phyloP scores from a whole-genome alignment of 495 filamentous ascomycete genomes.

The Podospora pseudopauciseta region DNA sequence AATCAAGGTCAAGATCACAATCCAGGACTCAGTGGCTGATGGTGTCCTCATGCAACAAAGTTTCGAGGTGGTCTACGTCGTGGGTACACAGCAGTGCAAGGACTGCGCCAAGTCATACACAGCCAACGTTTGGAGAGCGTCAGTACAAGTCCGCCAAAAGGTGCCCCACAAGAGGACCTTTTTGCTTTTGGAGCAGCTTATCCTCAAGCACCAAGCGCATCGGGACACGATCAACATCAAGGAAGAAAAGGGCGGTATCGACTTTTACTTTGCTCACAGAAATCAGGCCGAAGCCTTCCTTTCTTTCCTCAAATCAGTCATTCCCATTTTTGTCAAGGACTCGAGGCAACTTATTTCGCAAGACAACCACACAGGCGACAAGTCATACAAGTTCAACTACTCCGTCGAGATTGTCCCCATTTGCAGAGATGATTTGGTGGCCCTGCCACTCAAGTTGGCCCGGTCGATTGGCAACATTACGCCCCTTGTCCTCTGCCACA shows the following conservation, averaged over 20 bases:
- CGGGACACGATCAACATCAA: constrained; percentile 95
- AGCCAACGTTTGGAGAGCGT: constrained; percentile 63
- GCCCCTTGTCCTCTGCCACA: constrained; percentile 64
- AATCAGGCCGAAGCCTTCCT: constrained; percentile 93
- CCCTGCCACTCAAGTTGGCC: constrained; percentile 84
- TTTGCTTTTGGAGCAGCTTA: constrained; percentile 91
- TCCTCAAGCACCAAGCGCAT: constrained; percentile 89
- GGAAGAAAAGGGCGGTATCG: constrained; percentile 86
- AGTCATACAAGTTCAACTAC: constrained; percentile 89
- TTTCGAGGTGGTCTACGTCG: constrained; percentile 90
- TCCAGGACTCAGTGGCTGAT: constrained; percentile 68
- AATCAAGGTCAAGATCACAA: constrained; percentile 87
- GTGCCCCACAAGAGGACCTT: constrained; percentile 97
- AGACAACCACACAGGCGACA: constrained; percentile 85
- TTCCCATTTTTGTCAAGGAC: constrained; percentile 75
- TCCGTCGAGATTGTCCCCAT: constrained; percentile 84
- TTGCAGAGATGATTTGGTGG: constrained; percentile 94
- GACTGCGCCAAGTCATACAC: constrained; percentile 95
- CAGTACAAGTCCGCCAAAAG: constrained; percentile 88
- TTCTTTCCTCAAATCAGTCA: constrained; percentile 80
- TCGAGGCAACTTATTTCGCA: constrained; percentile 88
- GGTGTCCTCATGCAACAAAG: constrained; percentile 87
- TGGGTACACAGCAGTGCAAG: constrained; percentile 82
- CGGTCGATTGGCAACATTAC: constrained; percentile 79
- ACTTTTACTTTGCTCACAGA: constrained; percentile 86